Evolutionary conservation across 345 rosid species (phyloP).

Genomic region (Erucastrum elatum): DNA sequence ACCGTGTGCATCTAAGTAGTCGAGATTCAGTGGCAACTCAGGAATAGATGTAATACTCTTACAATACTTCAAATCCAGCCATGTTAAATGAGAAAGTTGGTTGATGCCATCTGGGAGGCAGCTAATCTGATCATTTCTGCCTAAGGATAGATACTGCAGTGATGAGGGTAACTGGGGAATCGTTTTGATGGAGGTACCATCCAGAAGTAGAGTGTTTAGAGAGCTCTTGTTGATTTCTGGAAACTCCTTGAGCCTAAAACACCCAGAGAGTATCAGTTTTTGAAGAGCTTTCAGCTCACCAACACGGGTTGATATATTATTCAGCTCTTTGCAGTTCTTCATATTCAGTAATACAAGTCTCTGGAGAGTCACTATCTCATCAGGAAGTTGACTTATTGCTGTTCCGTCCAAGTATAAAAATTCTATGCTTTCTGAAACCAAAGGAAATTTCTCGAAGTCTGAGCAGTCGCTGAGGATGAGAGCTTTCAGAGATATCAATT

Average conservation of each 20-base stretch:
- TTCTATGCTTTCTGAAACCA: slow-evolving; percentile 13
- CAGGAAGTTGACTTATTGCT: slow-evolving; percentile 25
- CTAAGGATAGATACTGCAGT: slow-evolving; percentile 2
- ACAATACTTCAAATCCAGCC: slow-evolving; percentile 32
- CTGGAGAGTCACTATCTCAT: neutral
- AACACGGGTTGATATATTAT: neutral
- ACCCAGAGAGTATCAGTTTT: slow-evolving; percentile 28
- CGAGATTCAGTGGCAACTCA: slow-evolving; percentile 27
- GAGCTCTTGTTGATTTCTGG: slow-evolving; percentile 3
- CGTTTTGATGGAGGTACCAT: slow-evolving; percentile 1
- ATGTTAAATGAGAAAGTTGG: neutral
- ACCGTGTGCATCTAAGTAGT: slow-evolving; percentile 24
- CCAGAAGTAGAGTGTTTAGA: slow-evolving; percentile 6
- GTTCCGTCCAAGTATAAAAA: slow-evolving; percentile 16
- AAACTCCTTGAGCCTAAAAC: neutral
- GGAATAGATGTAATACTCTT: slow-evolving; percentile 11
- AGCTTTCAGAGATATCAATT: slow-evolving; percentile 4
- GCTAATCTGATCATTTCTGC: slow-evolving; percentile 4
- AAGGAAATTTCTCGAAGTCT: slow-evolving; percentile 14
- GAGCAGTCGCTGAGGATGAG: slow-evolving; percentile 29
- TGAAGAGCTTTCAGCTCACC: slow-evolving; percentile 19
- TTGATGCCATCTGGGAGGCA: slow-evolving; percentile 1
- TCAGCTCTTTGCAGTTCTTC: slow-evolving; percentile 14
- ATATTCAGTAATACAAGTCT: slow-evolving; percentile 19
- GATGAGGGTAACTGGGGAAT: neutral